A percentile compares a stretch with the other conserved stretches of the same genome.
phyloP scores from a whole-genome alignment of 2,329 filamentous ascomycete genomes.

The Dothistroma pini region DNA sequence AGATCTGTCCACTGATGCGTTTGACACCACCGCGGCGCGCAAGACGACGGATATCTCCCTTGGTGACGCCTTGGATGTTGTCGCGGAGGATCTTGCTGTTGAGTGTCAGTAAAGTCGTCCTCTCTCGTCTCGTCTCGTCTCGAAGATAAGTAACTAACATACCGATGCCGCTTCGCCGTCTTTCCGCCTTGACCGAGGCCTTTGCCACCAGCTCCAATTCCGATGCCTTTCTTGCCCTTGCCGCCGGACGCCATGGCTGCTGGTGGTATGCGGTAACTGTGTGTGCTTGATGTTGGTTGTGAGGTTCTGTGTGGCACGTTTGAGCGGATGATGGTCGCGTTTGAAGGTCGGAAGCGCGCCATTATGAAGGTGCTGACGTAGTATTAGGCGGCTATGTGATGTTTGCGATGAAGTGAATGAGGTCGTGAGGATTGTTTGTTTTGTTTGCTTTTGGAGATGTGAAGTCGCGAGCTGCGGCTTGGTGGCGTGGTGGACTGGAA shows the following conservation, averaged over 20 bases:
- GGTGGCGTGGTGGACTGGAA: not conserved
- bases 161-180: constrained; percentile 26
- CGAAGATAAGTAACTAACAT: constrained; percentile 2
- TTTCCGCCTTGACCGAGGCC: constrained; percentile 17
- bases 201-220: constrained; percentile 17
- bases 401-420: not conserved
- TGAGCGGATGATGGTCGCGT: constrained; percentile 3
- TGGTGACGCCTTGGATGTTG: constrained; percentile 98
- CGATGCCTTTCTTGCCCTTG: constrained; percentile 17
- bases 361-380: not conserved
- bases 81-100: constrained; percentile 94
- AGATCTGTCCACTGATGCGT: constrained; percentile 62
- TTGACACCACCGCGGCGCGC: constrained; percentile 75
- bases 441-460: not conserved
- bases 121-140: not conserved
- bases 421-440: not conserved
- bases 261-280: not conserved
- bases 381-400: not conserved
- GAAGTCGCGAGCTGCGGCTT: not conserved
- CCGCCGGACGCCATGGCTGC: not conserved
- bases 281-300: not conserved
- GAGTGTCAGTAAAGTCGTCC: not conserved
- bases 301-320: constrained; percentile 6
- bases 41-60: constrained; percentile 61
- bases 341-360: not conserved